Base-by-base conservation (phyloP, 1,139 yeast genomes). In the Debaryomyces robertsiae region DNA sequence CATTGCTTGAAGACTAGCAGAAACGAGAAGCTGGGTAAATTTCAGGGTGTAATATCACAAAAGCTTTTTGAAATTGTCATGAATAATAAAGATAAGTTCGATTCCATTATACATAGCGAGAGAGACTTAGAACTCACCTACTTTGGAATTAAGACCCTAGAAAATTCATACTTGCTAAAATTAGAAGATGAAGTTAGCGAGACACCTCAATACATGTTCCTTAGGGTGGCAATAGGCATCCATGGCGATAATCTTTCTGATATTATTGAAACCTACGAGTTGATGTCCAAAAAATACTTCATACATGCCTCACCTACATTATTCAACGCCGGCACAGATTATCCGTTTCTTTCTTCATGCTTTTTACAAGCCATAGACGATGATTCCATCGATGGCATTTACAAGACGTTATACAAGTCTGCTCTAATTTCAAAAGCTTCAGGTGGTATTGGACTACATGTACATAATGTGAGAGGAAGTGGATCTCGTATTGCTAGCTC, bases 241-340 rank as follows among this genome's bases (percentile, higher is more conserved):
- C 96, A 88, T 57, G 93, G 91, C 43, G 67, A 69, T 37, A 82
- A 88, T 59, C 77, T 89, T 45, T 79, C 77, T 51, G 68, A 75
- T 38, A 94, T 82, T 25, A 64, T 84, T 40, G 94, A 88, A 67
- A 83, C 95, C 35, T 88, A 89, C 65, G 81, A 85, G 57, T 72
- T 81, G 61, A 88, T 88, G 96, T 85, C 95, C 18, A 77, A 76
- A 60, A 82, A 86, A 66, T 85, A 76, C 63, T 87, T 88, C 69
- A 86, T 90, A 32, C 96, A 88, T 58, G 95, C 93, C 22, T 85
- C 95, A 30, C 96, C 96, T 36, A 89, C 96, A 18, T 71, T 88
- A 47, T 88, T 84, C 73, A 89, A 88, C 55, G 91, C 96, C 18
- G 96, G 95, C 54, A 88, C 95, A 36, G 24, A 43, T 11, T 39